Evolutionary conservation across 805 yeast species (phyloP).

Genomic region (Metahyphopichia silvanorum): DNA sequence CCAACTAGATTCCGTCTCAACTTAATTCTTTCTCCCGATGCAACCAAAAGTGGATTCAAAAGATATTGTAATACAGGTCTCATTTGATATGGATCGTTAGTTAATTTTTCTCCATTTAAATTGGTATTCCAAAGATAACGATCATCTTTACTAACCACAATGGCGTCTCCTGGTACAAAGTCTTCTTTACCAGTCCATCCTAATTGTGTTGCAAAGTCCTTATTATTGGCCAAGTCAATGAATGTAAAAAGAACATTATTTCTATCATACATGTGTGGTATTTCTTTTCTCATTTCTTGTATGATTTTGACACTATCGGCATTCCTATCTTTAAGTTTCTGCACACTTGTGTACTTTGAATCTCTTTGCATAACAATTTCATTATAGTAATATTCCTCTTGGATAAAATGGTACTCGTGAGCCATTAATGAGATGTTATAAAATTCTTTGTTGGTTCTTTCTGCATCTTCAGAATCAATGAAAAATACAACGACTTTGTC

Average conservation of each 20-base stretch:
- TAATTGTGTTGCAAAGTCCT: constrained; percentile 18
- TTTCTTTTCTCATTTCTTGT: constrained; percentile 45
- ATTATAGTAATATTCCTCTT: constrained; percentile 39
- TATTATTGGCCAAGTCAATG: constrained; percentile 45
- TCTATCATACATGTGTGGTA: constrained; percentile 46
- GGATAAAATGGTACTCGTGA: constrained; percentile 46
- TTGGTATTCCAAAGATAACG: constrained; percentile 28
- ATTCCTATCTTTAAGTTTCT: constrained; percentile 34
- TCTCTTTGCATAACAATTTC: constrained; percentile 21
- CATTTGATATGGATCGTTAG: constrained; percentile 26
- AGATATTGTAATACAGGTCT: constrained; percentile 36
- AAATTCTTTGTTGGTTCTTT: constrained; percentile 28
- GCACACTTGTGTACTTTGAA: constrained; percentile 43
- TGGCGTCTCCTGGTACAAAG: constrained; percentile 51
- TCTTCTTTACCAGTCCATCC: constrained; percentile 38
- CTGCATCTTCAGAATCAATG: constrained; percentile 38
- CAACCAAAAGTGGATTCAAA: constrained; percentile 30
- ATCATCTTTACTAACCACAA: constrained; percentile 49
- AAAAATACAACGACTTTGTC: constrained; percentile 51
- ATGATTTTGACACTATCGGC: constrained; percentile 44
- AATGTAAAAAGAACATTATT: constrained; percentile 45
- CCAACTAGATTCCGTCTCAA: constrained; percentile 26
- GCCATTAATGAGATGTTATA: constrained; percentile 41
- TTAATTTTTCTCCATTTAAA: constrained; percentile 34
- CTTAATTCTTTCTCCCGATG: constrained; percentile 4